These are phyloP conservation scores for Citrus inodora DNA, from an alignment of 345 rosid species.

Conservation along the genomic window DNA sequence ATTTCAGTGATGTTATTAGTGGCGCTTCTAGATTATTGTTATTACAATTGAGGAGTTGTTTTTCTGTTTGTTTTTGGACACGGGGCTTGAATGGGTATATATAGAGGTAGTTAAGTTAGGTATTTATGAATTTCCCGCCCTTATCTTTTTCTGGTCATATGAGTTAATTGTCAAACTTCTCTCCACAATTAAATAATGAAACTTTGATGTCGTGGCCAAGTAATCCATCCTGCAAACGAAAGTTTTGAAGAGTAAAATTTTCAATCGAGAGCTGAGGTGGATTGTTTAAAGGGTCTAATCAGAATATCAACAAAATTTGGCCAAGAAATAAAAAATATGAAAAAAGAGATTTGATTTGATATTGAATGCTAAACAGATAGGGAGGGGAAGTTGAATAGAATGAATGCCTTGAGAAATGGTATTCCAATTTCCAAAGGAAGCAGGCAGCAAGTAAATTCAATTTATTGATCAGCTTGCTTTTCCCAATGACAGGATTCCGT, in stretches of 20 bases:
- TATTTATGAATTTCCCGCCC: neutral
- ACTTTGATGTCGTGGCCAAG: too few relatives aligned
- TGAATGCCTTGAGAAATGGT: constrained; percentile 26
- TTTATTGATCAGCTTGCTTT: constrained; percentile 6
- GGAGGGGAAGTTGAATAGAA: neutral
- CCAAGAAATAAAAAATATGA: too few relatives aligned
- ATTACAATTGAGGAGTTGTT: neutral
- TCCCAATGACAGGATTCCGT: neutral
- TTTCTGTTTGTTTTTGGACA: neutral
- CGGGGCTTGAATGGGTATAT: neutral
- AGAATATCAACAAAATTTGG: too few relatives aligned
- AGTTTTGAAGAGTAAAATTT: too few relatives aligned
- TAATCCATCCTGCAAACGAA: too few relatives aligned
- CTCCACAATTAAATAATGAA: too few relatives aligned
- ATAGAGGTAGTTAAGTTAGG: neutral
- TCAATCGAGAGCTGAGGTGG: too few relatives aligned
- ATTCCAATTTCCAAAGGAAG: constrained; percentile 19
- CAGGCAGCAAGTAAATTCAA: neutral
- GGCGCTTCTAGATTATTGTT: neutral
- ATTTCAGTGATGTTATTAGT: neutral
- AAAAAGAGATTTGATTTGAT: neutral
- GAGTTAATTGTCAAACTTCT: neutral
- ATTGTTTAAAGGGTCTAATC: too few relatives aligned
- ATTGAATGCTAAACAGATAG: neutral
- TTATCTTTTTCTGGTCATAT: neutral